These are phyloP conservation scores for Rhizoclosmatium sp. DNA, from an alignment of 192 early-diverging fungal species.

Conservation along the genomic window DNA sequence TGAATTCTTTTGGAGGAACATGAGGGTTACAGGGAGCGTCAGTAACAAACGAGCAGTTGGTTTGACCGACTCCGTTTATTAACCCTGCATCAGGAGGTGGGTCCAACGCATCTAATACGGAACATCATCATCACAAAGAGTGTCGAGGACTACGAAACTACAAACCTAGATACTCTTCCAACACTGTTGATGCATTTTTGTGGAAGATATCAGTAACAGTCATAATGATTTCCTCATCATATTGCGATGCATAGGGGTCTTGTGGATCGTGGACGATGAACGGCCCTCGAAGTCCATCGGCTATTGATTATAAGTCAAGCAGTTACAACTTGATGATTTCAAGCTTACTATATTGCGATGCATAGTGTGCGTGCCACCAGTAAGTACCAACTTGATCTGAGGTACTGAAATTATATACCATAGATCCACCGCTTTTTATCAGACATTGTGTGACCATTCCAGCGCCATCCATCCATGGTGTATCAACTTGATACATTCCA, in stretches of 20 bases:
- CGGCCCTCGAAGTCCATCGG: slow-evolving; percentile 76
- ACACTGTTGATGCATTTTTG: slow-evolving; percentile 49
- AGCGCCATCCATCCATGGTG: slow-evolving; percentile 75
- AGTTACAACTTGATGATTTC: slow-evolving; percentile 66
- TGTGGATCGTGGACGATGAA: slow-evolving; percentile 71
- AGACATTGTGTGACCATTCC: slow-evolving; percentile 67
- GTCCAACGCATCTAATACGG: slow-evolving; percentile 44
- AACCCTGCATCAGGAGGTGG: slow-evolving; percentile 73
- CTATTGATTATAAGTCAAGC: slow-evolving; percentile 29
- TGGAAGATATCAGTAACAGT: slow-evolving; percentile 68
- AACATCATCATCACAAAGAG: slow-evolving; percentile 54
- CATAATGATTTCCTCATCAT: slow-evolving; percentile 60
- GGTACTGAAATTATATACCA: slow-evolving; percentile 73
- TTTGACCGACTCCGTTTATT: slow-evolving; percentile 49
- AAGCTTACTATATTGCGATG: slow-evolving; percentile 31
- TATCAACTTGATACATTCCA: slow-evolving; percentile 78
- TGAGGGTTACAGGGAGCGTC: background rate
- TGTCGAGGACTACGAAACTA: background rate
- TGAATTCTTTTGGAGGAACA: background rate
- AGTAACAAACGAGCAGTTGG: background rate
- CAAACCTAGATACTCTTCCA: slow-evolving; percentile 51
- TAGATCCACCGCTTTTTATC: slow-evolving; percentile 32
- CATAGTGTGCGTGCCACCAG: slow-evolving; percentile 63
- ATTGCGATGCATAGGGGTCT: slow-evolving; percentile 60
- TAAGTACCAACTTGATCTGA: slow-evolving; percentile 76